Percentiles rank a stretch among this genome's conserved stretches.
phyloP scores from a whole-genome alignment of 1,284 basidiomycete species.

The Ganoderma multipileum region DNA sequence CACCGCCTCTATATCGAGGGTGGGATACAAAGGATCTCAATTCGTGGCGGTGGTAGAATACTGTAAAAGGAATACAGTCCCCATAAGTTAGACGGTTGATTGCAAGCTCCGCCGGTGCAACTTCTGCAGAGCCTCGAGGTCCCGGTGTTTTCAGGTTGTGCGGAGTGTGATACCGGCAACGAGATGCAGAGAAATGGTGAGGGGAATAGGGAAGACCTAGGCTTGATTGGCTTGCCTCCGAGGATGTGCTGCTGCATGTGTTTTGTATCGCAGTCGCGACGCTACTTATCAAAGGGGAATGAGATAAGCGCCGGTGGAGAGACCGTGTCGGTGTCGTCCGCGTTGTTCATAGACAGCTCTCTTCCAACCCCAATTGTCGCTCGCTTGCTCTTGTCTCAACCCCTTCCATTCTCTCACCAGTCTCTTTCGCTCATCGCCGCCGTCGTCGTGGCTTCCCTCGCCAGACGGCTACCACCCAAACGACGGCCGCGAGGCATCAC shows the following conservation, averaged over 20 bases:
- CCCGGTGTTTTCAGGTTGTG: not conserved
- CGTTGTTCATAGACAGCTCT: not conserved
- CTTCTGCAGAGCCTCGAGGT: not conserved
- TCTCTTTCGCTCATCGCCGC: conserved; percentile 15
- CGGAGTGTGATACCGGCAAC: not conserved
- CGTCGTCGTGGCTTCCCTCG: conserved; percentile 9
- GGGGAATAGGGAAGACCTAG: not conserved
- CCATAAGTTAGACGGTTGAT: not conserved
- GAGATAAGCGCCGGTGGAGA: not conserved
- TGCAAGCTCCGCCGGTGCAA: not conserved
- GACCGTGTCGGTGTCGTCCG: not conserved
- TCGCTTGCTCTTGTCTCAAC: conserved; percentile 1
- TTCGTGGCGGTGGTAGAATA: not conserved
- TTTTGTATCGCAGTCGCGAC: not conserved
- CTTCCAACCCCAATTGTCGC: conserved; percentile 2
- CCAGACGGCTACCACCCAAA: conserved; percentile 10
- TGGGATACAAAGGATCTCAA: not conserved
- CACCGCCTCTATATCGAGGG: conserved; percentile 19
- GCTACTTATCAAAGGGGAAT: not conserved
- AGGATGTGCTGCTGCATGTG: conserved; percentile 7
- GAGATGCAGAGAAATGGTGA: not conserved
- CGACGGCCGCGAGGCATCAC: conserved; percentile 39
- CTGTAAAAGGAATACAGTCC: not conserved
- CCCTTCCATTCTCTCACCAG: conserved; percentile 26
- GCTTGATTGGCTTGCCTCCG: conserved; percentile 8